Evolutionary conservation across 345 rosid genomes (phyloP), one percentile per base, ranked within the genome.

Genomic region (Populus euphratica): DNA sequence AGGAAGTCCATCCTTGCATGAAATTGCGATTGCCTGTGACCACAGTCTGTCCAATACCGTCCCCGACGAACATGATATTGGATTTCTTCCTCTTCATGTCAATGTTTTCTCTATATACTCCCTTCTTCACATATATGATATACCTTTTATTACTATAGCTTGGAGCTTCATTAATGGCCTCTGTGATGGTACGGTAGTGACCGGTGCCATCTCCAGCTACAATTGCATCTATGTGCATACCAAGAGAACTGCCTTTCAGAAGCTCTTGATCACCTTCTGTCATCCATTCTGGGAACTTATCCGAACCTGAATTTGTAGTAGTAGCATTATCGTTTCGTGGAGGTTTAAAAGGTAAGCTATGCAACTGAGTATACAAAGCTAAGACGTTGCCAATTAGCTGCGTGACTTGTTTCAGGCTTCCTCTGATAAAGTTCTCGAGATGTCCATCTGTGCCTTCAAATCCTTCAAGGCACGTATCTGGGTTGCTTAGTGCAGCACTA

Each of bases 391-490:
- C 74, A 21, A 82, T 78, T 20, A 82, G 70, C 76, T 92, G 97
- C 8, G 94, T 89, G 16, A 93, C 98, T 88, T 93, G 93, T 76
- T 86, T 85, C 33, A 82, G 43, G 79, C 85, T 75, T 66, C 81
- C 85, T 77, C 81, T 82, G 72, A 96, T 82, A 83, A 91, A 83
- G 63, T 81, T 80, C 82, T 88, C 91, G 0, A 91, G 78, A 49
- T 76, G 91, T 7, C 89, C 81, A 67, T 92, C 94, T 2, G 98
- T 96, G 69, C 97, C 98, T 78, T 93, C 94, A 27, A 82, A 82
- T 3, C 85, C 85, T 78, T 82, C 85, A 8, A 82, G 81, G 69
- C 85, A 82, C 27, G 85, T 82, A 39, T 82, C 85, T 72, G 78
- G 85, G 54, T 82, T 82, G 18, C 85, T 72, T 16, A 82, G 43